A percentile compares a stretch with the other conserved stretches of the same genome.
phyloP scores from a whole-genome alignment of 2,329 filamentous ascomycete genomes.

The Emergomyces africanus region DNA sequence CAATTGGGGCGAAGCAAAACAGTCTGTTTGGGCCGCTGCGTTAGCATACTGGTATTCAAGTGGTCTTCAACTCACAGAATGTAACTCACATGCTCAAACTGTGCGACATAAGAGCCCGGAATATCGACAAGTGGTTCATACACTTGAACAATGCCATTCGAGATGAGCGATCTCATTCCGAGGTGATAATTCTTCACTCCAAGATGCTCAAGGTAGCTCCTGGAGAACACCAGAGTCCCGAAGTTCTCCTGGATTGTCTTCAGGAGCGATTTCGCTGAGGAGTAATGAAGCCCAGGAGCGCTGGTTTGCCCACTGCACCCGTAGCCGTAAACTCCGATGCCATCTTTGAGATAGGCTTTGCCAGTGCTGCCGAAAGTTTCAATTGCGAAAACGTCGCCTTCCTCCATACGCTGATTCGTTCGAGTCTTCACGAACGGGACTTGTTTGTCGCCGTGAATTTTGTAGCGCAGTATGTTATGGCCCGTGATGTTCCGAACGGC shows the following conservation, averaged over 20 bases:
- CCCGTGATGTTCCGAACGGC: slow-evolving; percentile 43
- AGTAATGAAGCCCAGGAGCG: slow-evolving; percentile 34
- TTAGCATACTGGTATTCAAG: slow-evolving; percentile 6
- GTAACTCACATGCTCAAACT: slow-evolving; percentile 45
- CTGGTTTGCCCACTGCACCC: slow-evolving; percentile 30
- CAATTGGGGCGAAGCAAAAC: slow-evolving; percentile 32
- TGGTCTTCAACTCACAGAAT: slow-evolving; percentile 13
- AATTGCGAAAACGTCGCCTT: slow-evolving; percentile 47
- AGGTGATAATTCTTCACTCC: slow-evolving; percentile 47
- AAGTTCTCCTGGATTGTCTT: slow-evolving; percentile 51
- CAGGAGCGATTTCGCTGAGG: slow-evolving; percentile 44
- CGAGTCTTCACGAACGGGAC: slow-evolving; percentile 43
- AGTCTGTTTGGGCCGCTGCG: slow-evolving; percentile 26
- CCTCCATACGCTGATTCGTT: slow-evolving; percentile 43
- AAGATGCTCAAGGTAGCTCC: slow-evolving; percentile 52
- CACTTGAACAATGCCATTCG: slow-evolving; percentile 44
- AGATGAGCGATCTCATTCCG: slow-evolving; percentile 46
- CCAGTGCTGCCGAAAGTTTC: slow-evolving; percentile 48
- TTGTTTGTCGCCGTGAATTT: slow-evolving; percentile 44
- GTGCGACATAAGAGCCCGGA: slow-evolving; percentile 49
- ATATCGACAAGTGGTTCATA: slow-evolving; percentile 46
- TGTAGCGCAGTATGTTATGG: slow-evolving; percentile 42
- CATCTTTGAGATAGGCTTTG: slow-evolving; percentile 36
- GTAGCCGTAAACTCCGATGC: slow-evolving; percentile 43
- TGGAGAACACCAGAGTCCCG: slow-evolving; percentile 47